Evolutionary conservation across 768 basidiomycete genomes (phyloP).

Genomic region (Postia placenta): DNA sequence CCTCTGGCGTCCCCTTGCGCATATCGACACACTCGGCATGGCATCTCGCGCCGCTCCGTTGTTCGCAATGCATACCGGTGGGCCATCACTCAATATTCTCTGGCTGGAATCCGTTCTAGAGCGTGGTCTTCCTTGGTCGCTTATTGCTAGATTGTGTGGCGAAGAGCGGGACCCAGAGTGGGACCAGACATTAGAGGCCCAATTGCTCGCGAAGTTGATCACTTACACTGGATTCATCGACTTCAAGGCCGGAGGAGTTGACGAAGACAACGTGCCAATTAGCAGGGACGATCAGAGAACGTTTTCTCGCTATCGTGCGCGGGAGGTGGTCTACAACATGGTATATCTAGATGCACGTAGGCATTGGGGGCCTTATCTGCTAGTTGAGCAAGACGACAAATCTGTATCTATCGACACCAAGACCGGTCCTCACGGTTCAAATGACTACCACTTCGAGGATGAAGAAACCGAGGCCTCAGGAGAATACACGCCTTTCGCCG

Average conservation of each 20-base stretch:
- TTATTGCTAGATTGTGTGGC: conserved; percentile 15
- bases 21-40: too few relatives aligned
- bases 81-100: conserved; percentile 21
- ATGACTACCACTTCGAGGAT: too few relatives aligned
- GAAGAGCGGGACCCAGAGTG: conserved; percentile 1
- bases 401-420: too few relatives aligned
- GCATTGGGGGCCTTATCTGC: conserved; percentile 20
- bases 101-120: conserved; percentile 29
- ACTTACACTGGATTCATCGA: conserved; percentile 37
- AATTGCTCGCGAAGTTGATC: conserved; percentile 34
- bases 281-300: conserved; percentile 5
- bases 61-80: neutral
- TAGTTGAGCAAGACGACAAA: too few relatives aligned
- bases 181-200: conserved; percentile 20
- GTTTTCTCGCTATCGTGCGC: conserved; percentile 5
- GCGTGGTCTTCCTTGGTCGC: conserved; percentile 18
- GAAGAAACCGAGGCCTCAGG: too few relatives aligned
- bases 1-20: too few relatives aligned
- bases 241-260: neutral
- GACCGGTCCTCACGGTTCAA: too few relatives aligned
- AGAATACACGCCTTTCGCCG: too few relatives aligned
- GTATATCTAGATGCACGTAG: conserved; percentile 14
- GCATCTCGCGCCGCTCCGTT: too few relatives aligned
- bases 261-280: too few relatives aligned
- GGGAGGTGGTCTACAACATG: conserved; percentile 14